These are phyloP conservation scores for Fusarium continuum DNA, from an alignment of 2,329 filamentous ascomycete genomes.

Conservation along the genomic window DNA sequence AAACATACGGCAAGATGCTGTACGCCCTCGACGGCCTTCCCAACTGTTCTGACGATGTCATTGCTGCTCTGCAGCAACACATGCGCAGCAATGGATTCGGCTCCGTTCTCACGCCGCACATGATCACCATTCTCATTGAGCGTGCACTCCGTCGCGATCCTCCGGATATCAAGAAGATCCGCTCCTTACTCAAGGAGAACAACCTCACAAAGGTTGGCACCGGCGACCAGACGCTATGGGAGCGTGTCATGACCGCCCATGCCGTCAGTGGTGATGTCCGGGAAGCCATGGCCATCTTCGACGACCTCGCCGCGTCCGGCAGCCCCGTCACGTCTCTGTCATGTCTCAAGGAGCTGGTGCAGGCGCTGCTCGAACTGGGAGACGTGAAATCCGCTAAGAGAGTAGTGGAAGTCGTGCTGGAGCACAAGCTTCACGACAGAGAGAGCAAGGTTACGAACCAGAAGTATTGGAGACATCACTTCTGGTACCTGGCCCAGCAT, in stretches of 20 bases:
- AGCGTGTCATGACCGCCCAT: slow-evolving; percentile 75
- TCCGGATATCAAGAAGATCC: slow-evolving; percentile 68
- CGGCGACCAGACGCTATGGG: slow-evolving; percentile 73
- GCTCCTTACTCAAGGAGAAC: slow-evolving; percentile 66
- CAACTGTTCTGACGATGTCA: slow-evolving; percentile 56
- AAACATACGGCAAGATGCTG: slow-evolving; percentile 76
- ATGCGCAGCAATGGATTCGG: slow-evolving; percentile 64
- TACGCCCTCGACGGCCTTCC: slow-evolving; percentile 55
- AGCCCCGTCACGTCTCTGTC: slow-evolving; percentile 54
- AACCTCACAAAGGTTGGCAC: slow-evolving; percentile 50
- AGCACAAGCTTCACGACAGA: slow-evolving; percentile 39
- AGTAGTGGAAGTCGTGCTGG: slow-evolving; percentile 47
- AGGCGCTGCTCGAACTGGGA: slow-evolving; percentile 41
- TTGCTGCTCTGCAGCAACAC: slow-evolving; percentile 69
- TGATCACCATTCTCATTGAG: slow-evolving; percentile 78
- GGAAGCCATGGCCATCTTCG: slow-evolving; percentile 60
- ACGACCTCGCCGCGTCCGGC: slow-evolving; percentile 52
- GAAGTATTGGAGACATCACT: slow-evolving; percentile 59
- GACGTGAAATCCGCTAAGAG: slow-evolving; percentile 44
- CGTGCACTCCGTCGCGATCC: slow-evolving; percentile 69
- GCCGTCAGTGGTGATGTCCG: slow-evolving; percentile 61
- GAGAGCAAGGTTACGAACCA: slow-evolving; percentile 30
- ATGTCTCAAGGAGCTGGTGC: slow-evolving; percentile 56
- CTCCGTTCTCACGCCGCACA: slow-evolving; percentile 68
- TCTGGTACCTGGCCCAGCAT: slow-evolving; percentile 59